These are phyloP conservation scores for Tetradesmus obliquus DNA, from an alignment of 139 green algal species.

Conservation along the genomic window DNA sequence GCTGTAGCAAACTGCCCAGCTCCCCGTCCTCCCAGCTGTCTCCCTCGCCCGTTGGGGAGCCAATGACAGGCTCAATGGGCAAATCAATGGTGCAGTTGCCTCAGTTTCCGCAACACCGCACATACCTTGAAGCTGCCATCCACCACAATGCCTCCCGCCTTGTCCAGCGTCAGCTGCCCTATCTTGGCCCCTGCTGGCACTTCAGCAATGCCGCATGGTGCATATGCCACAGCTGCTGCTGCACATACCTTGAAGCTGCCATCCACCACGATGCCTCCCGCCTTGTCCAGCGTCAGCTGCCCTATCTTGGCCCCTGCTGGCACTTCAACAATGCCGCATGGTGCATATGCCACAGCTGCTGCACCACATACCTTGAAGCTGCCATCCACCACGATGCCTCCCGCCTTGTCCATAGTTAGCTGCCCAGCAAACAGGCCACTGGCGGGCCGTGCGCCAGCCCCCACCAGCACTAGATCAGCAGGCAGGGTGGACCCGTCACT, in stretches of 20 bases:
- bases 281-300: conserved; percentile 71
- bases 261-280: conserved; percentile 87
- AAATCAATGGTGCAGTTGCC: neutral
- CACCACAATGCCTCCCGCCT: conserved; percentile 85
- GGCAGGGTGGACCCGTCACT: conserved; percentile 71
- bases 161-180: conserved; percentile 70
- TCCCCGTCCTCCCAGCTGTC: too few species aligned
- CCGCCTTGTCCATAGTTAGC: conserved; percentile 72
- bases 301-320: conserved; percentile 49
- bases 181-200: conserved; percentile 43
- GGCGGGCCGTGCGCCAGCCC: conserved; percentile 77
- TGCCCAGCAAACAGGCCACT: conserved; percentile 40
- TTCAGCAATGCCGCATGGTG: too few species aligned
- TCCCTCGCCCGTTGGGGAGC: too few species aligned
- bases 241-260: conserved; percentile 78
- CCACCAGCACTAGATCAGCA: conserved; percentile 84
- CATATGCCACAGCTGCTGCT: conserved; percentile 26
- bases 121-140: conserved; percentile 77
- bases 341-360: conserved; percentile 24
- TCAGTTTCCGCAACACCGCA: conserved; percentile 59
- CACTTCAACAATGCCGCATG: too few species aligned
- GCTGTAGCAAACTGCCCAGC: too few species aligned
- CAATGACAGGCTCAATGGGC: too few species aligned
- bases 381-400: conserved; percentile 87
- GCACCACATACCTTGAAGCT: conserved; percentile 76